phyloP scores from a whole-genome alignment of 106 monocot species.

The Acanthochlamys bracteata region DNA sequence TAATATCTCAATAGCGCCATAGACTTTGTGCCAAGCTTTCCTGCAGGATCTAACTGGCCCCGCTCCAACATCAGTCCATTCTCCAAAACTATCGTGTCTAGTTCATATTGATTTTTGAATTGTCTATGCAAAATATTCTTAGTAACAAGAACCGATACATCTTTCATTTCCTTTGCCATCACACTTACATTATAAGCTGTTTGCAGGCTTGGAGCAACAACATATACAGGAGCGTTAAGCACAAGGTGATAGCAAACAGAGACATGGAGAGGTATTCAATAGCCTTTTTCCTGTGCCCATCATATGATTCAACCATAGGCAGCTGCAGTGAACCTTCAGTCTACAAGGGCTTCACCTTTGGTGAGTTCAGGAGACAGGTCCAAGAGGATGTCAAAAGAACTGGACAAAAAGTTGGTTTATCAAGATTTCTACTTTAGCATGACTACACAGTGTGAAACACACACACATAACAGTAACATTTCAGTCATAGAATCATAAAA shows the following conservation, averaged over 20 bases:
- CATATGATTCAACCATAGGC: conserved; percentile 43
- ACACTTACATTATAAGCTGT: neutral
- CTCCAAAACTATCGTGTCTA: too few relatives aligned
- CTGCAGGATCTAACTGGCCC: too few relatives aligned
- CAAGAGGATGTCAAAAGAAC: conserved; percentile 67
- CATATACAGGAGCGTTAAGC: conserved; percentile 52
- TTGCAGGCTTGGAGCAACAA: conserved; percentile 67
- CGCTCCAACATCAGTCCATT: too few relatives aligned
- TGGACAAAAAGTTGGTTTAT: conserved; percentile 69
- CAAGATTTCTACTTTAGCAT: conserved; percentile 38
- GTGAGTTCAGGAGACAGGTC: conserved; percentile 68
- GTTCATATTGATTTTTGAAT: too few relatives aligned
- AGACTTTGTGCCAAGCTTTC: too few relatives aligned
- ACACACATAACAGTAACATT: too few relatives aligned
- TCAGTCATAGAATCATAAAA: too few relatives aligned
- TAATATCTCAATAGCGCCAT: too few relatives aligned
- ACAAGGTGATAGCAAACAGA: conserved; percentile 35
- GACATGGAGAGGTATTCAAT: conserved; percentile 51
- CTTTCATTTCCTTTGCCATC: neutral
- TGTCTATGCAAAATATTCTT: neutral
- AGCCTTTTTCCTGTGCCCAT: conserved; percentile 64
- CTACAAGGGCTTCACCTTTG: conserved; percentile 70
- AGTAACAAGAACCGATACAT: neutral
- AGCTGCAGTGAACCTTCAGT: conserved; percentile 32
- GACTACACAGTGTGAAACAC: too few relatives aligned